A percentile compares a stretch with the other conserved stretches of the same genome.
phyloP scores from a whole-genome alignment of 495 filamentous ascomycete species.

The Rostrohypoxylon terebratum region DNA sequence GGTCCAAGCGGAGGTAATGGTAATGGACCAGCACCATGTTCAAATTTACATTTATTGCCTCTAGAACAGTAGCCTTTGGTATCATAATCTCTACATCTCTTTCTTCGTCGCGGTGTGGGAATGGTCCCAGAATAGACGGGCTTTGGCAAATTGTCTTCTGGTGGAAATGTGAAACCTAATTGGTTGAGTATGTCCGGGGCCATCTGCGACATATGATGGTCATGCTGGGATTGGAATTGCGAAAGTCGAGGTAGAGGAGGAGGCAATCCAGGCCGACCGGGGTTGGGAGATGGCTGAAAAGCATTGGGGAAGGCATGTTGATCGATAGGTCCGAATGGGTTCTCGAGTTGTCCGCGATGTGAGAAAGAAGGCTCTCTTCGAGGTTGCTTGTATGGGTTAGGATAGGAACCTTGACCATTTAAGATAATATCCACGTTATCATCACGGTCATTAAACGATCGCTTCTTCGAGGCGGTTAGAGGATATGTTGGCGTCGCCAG shows the following conservation, averaged over 20 bases:
- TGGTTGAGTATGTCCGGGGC: constrained; percentile 76
- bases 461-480: constrained; percentile 62
- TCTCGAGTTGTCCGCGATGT: constrained; percentile 58
- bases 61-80: constrained; percentile 85
- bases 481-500: constrained; percentile 18
- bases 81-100: constrained; percentile 87
- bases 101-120: constrained; percentile 49
- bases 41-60: constrained; percentile 81
- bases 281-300: constrained; percentile 23
- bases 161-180: constrained; percentile 71
- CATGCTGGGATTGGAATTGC: constrained; percentile 35
- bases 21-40: constrained; percentile 75
- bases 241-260: constrained; percentile 35
- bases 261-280: constrained; percentile 41
- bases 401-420: constrained; percentile 51
- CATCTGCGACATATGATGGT: constrained; percentile 50
- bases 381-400: constrained; percentile 73
- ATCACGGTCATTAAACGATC: constrained; percentile 69
- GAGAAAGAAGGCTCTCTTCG: constrained; percentile 71
- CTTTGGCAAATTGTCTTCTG: constrained; percentile 57
- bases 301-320: constrained; percentile 21
- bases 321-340: constrained; percentile 44
- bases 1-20: constrained; percentile 60
- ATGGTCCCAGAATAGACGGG: constrained; percentile 38
- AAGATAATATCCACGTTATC: constrained; percentile 61